These are phyloP conservation scores for Lasiosphaeris hirsuta DNA, from an alignment of 495 filamentous ascomycete species.

Conservation along the genomic window DNA sequence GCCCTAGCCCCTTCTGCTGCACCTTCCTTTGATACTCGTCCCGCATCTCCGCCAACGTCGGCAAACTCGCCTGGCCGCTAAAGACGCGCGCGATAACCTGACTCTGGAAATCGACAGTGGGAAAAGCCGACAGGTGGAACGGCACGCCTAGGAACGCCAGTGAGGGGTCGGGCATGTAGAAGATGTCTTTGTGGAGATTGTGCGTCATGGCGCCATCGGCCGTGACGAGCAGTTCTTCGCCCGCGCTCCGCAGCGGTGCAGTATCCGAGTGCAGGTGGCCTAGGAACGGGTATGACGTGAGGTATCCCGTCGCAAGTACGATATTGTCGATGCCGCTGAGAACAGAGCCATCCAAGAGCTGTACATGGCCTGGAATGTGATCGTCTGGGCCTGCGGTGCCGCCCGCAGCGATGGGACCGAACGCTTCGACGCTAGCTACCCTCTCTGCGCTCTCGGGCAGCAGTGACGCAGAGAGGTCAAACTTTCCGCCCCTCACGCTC, in stretches of 20 bases:
- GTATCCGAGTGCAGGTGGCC: constrained; percentile 41
- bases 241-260: constrained; percentile 32
- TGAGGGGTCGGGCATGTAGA: constrained; percentile 63
- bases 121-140: constrained; percentile 59
- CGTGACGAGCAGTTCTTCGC: constrained; percentile 54
- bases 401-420: background rate
- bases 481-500: constrained; percentile 54
- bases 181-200: constrained; percentile 65
- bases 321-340: constrained; percentile 53
- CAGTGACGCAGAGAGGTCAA: constrained; percentile 49
- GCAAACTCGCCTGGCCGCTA: constrained; percentile 49
- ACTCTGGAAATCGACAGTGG: constrained; percentile 64
- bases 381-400: background rate
- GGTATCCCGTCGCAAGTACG: constrained; percentile 64
- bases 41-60: constrained; percentile 45
- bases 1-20: constrained; percentile 45
- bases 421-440: constrained; percentile 48
- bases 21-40: constrained; percentile 49
- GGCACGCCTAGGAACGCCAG: constrained; percentile 60
- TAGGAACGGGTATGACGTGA: constrained; percentile 58
- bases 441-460: constrained; percentile 48
- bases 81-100: constrained; percentile 57
- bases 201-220: constrained; percentile 60
- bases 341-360: constrained; percentile 29
- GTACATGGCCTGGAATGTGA: background rate